A percentile compares a stretch with the other conserved stretches of the same genome.
These are phyloP conservation scores for Apiotrichum gracile DNA, from an alignment of 1,284 basidiomycete species.

Conservation along the genomic window DNA sequence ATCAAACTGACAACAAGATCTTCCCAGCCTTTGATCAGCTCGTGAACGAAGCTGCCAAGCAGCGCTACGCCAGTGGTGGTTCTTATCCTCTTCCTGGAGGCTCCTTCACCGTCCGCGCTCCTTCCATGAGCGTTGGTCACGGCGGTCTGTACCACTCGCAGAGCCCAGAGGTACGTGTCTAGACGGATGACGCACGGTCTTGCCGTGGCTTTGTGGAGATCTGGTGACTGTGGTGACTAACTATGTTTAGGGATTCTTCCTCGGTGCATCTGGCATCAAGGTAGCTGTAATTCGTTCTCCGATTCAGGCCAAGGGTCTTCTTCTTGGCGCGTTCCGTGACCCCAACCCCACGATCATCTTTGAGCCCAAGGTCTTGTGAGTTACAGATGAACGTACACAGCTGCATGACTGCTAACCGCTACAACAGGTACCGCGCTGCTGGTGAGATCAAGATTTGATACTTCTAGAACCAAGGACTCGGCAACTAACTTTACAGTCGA, in stretches of 20 bases:
- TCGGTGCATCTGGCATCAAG: slow-evolving; percentile 84
- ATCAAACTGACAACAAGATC: slow-evolving; percentile 52
- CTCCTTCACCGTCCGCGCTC: slow-evolving; percentile 77
- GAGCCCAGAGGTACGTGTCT: slow-evolving; percentile 63
- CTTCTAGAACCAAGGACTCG: background rate
- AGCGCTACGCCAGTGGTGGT: slow-evolving; percentile 81
- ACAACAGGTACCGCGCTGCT: slow-evolving; percentile 38
- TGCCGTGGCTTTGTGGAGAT: background rate
- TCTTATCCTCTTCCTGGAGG: slow-evolving; percentile 61
- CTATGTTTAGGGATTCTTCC: slow-evolving; percentile 63
- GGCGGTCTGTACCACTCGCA: slow-evolving; percentile 92
- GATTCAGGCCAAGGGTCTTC: slow-evolving; percentile 86
- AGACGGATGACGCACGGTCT: background rate
- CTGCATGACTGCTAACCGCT: no score
- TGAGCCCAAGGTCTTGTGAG: slow-evolving; percentile 74
- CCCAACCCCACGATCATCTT: slow-evolving; percentile 91
- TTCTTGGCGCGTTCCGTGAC: slow-evolving; percentile 78
- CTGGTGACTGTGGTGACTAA: background rate
- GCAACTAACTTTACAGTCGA: slow-evolving; percentile 58
- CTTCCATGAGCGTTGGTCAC: slow-evolving; percentile 85
- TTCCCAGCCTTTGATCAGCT: slow-evolving; percentile 87
- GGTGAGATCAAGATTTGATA: slow-evolving; percentile 19
- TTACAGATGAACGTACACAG: no score
- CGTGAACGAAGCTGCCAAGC: slow-evolving; percentile 93
- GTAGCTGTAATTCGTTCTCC: slow-evolving; percentile 90